Conservation (phyloP, 768 basidiomycete genomes). For the Suillus lakei region DNA sequence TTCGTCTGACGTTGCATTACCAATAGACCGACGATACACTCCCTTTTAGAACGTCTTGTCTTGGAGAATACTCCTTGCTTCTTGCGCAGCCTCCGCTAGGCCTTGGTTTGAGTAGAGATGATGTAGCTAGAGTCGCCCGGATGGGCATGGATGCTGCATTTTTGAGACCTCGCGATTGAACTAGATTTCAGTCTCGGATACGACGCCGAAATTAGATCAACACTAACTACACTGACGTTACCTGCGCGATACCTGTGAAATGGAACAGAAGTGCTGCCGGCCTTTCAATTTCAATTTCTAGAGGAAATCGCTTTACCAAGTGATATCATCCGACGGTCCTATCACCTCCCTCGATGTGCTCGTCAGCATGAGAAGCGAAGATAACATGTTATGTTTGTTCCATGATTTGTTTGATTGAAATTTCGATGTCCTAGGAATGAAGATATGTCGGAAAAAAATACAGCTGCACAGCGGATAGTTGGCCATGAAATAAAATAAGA, state of each 20-base stretch:
- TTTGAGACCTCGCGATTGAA: background rate
- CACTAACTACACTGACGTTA: no score
- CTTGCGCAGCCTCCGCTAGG: slow-evolving; percentile 75
- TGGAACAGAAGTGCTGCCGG: background rate
- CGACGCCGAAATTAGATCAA: background rate
- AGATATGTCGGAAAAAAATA: background rate
- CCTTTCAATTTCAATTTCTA: background rate
- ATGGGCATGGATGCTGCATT: slow-evolving; percentile 56
- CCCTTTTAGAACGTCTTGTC: slow-evolving; percentile 73
- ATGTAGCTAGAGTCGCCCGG: slow-evolving; percentile 59
- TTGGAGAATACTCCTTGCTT: slow-evolving; percentile 81
- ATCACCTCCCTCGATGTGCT: background rate
- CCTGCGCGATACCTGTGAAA: no score
- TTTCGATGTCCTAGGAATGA: background rate
- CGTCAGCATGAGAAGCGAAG: no score
- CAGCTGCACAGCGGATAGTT: background rate
- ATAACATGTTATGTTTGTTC: background rate
- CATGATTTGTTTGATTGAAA: background rate
- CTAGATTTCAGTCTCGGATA: background rate
- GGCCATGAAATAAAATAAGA: slow-evolving; percentile 2
- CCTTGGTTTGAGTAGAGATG: slow-evolving; percentile 63
- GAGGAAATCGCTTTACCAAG: background rate
- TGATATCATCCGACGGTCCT: background rate
- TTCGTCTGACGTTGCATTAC: background rate
- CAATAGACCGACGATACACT: slow-evolving; percentile 81